These are phyloP conservation scores for Penicillium tannophilum DNA, from an alignment of 495 filamentous ascomycete species.

Conservation along the genomic window DNA sequence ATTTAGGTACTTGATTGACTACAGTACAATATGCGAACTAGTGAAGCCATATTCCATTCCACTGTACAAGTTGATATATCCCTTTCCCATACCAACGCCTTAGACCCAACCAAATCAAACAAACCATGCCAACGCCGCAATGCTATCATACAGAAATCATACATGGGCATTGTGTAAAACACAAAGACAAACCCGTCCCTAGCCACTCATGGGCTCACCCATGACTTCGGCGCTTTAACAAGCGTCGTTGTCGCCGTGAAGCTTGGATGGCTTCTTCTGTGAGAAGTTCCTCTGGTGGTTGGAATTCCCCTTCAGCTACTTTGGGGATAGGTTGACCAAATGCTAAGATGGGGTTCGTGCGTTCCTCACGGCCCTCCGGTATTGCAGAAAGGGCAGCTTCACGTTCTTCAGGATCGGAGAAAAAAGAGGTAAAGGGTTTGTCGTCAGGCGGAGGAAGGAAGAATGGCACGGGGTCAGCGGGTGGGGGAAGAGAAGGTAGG, in stretches of 20 bases:
- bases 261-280: slow-evolving; percentile 67
- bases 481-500: slow-evolving; percentile 9
- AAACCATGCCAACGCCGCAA: slow-evolving; percentile 24
- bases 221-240: slow-evolving; percentile 42
- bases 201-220: slow-evolving; percentile 12
- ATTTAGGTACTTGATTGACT: background rate
- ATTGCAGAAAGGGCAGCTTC: slow-evolving; percentile 22
- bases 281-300: slow-evolving; percentile 68
- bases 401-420: slow-evolving; percentile 72
- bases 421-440: slow-evolving; percentile 85
- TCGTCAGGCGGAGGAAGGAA: slow-evolving; percentile 57
- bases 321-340: slow-evolving; percentile 87
- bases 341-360: slow-evolving; percentile 51
- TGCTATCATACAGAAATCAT: slow-evolving; percentile 32
- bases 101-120: background rate
- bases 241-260: slow-evolving; percentile 61
- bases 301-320: slow-evolving; percentile 66
- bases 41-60: background rate
- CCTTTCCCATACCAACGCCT: background rate
- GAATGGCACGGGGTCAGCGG: slow-evolving; percentile 44
- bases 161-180: slow-evolving; percentile 9
- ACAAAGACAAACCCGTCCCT: background rate
- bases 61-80: slow-evolving; percentile 1
- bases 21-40: too few relatives aligned
- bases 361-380: slow-evolving; percentile 11